Percentiles rank a stretch among this genome's conserved stretches.
Evolutionary conservation across 2,329 filamentous ascomycete species (phyloP).

Genomic region (Rhexocercosporidium sp.): DNA sequence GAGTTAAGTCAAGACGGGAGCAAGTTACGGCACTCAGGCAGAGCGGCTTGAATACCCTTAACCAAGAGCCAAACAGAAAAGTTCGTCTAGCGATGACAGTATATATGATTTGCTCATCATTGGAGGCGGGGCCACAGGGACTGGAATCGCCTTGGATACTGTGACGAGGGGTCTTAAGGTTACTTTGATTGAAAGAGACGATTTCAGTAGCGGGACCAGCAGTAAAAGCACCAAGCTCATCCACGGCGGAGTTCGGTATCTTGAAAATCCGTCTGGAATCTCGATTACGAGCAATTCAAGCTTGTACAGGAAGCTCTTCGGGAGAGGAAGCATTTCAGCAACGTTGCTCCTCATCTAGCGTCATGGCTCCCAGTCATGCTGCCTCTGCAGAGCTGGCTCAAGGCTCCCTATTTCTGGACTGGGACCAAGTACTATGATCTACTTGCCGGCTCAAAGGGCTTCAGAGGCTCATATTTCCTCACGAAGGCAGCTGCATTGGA

Average conservation of each 20-base stretch:
- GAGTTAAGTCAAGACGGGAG: neutral
- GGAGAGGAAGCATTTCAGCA: neutral
- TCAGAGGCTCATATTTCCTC: neutral
- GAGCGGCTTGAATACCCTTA: neutral
- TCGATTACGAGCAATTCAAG: conserved; percentile 6
- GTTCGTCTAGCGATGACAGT: neutral
- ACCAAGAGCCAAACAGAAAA: neutral
- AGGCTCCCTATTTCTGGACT: neutral
- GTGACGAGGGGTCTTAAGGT: neutral
- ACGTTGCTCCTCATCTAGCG: neutral
- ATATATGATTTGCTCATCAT: neutral
- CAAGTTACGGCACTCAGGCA: neutral
- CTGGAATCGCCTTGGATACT: neutral
- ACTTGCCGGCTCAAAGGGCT: neutral
- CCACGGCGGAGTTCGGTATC: conserved; percentile 5
- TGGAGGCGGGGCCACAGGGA: neutral
- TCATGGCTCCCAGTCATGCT: conserved; percentile 1
- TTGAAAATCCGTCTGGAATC: conserved; percentile 2
- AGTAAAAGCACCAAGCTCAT: conserved; percentile 1
- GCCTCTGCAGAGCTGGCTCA: neutral
- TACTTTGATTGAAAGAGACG: neutral
- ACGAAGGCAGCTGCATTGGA: neutral
- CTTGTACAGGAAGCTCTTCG: conserved; percentile 4
- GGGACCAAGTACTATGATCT: neutral
- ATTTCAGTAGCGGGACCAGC: neutral